Base-by-base conservation (phyloP, 2,329 filamentous ascomycete species). In the Aspergillus carbonarius region DNA sequence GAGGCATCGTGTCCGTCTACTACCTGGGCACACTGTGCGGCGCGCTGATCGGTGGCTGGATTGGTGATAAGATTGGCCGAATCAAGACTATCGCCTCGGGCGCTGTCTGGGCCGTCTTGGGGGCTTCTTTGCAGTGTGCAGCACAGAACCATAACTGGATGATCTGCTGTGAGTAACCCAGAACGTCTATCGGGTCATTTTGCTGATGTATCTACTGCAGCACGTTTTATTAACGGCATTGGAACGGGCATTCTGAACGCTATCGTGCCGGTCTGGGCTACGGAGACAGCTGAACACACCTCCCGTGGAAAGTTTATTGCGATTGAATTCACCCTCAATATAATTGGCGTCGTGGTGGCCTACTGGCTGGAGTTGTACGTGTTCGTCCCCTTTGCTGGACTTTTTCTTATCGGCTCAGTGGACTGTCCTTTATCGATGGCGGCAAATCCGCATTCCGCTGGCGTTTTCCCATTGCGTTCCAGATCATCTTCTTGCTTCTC, bases 261-360 rank as follows among this genome's bases (percentile, higher is more conserved):
- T 7, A 89, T 90, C 61, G 83, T 88, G 0, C 88, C 88, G 0
- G 87, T 89, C 3, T 90, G 86, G 86, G 86, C 87, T 0, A 88
- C 88, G 0, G 88, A 90, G 72, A 88, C 85, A 0, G 84, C 86
- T 0, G 83, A 88, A 39, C 85, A 90, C 66, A 89, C 83, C 0
- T 86, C 84, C 2, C 82, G 89, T 40, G 89, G 89, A 5, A 82
- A 86, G 49, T 89, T 89, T 62, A 85, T 91, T 57, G 85, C 87
- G 9, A 86, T 89, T 55, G 88, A 91, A 66, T 91, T 91, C 62
- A 90, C 87, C 0, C 73, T 90, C 8, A 91, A 91, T 68, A 90
- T 90, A 60, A 85, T 89, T 49, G 88, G 88, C 66, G 86, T 90
- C 0, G 83, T 87, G 18, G 78, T 87, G 35, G 75, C 82, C 3